Evolutionary conservation across 345 rosid species (phyloP).

Genomic region (Eucalyptus curtisii): DNA sequence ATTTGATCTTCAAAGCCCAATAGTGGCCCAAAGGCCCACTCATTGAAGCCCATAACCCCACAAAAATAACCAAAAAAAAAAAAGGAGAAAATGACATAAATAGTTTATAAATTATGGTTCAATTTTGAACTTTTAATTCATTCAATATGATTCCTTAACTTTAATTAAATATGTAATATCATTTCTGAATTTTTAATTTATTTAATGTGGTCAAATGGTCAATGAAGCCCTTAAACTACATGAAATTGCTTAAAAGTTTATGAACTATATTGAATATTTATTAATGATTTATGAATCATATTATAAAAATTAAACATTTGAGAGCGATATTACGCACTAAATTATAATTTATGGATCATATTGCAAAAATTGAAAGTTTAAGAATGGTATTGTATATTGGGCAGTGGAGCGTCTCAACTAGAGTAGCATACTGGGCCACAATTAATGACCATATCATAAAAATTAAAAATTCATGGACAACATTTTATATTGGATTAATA

Average conservation of each 20-base stretch:
- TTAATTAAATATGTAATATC: background rate
- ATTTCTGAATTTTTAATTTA: background rate
- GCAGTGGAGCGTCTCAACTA: too few species aligned
- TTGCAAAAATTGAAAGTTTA: background rate
- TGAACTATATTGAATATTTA: background rate
- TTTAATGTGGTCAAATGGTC: background rate
- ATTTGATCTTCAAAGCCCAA: background rate
- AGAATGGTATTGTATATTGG: background rate
- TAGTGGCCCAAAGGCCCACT: background rate
- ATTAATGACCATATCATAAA: too few species aligned
- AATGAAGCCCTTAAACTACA: background rate
- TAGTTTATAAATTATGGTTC: background rate
- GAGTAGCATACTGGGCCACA: too few species aligned
- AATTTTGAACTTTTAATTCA: background rate
- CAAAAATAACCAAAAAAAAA: background rate
- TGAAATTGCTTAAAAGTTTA: background rate
- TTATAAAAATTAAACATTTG: background rate
- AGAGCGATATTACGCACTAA: accelerated
- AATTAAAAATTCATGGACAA: too few species aligned
- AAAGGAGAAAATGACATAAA: background rate
- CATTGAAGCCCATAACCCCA: background rate
- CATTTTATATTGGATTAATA: too few species aligned
- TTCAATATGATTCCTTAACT: background rate
- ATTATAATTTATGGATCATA: background rate
- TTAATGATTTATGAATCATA: background rate